phyloP scores from a whole-genome alignment of 805 yeast genomes.

The Kodamaea fukazawae region DNA sequence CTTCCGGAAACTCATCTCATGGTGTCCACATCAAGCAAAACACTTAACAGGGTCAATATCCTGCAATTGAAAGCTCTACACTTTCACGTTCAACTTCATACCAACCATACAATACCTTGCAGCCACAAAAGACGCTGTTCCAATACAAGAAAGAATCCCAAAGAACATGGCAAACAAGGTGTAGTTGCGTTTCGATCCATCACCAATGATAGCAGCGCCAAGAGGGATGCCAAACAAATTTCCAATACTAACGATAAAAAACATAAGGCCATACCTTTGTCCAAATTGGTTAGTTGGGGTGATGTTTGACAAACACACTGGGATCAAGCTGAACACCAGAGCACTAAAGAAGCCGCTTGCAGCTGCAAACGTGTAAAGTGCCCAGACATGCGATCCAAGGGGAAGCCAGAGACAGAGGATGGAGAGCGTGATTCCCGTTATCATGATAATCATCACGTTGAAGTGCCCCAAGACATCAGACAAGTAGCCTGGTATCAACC shows the following conservation, averaged over 20 bases:
- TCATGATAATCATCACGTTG: constrained; percentile 52
- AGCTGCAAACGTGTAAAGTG: constrained; percentile 51
- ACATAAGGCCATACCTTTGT: constrained; percentile 64
- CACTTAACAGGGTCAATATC: neutral
- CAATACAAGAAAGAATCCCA: constrained; percentile 26
- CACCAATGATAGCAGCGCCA: constrained; percentile 35
- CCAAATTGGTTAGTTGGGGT: constrained; percentile 66
- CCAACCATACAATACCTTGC: constrained; percentile 35
- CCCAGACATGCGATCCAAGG: constrained; percentile 44
- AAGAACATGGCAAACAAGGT: constrained; percentile 32
- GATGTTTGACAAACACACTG: constrained; percentile 66
- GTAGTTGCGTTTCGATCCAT: constrained; percentile 27
- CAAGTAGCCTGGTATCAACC: constrained; percentile 51
- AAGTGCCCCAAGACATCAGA: constrained; percentile 57
- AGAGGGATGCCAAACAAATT: constrained; percentile 37
- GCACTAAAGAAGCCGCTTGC: constrained; percentile 60
- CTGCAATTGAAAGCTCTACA: constrained; percentile 1
- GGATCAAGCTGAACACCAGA: constrained; percentile 61
- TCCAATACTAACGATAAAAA: constrained; percentile 51
- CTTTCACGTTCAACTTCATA: constrained; percentile 13
- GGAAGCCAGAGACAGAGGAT: constrained; percentile 67
- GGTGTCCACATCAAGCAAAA: no score
- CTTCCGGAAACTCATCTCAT: no score
- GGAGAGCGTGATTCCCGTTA: constrained; percentile 44
- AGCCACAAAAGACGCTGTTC: constrained; percentile 27